Conservation (phyloP, 305 asterid genomes). For the Fraxinus greggii region DNA sequence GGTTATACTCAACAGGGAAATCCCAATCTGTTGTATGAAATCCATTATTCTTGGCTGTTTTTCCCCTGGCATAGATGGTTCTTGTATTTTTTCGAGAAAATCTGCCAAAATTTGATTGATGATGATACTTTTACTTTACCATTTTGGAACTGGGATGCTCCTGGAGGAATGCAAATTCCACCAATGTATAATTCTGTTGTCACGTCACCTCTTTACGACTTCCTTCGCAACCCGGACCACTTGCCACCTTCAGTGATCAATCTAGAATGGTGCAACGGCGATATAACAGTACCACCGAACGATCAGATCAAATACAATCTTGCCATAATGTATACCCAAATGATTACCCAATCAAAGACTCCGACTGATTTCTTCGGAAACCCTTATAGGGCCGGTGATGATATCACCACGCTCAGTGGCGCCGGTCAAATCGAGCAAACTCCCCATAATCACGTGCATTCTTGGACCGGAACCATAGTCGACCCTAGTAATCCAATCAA, state of each 20-base stretch:
- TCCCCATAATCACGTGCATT: slow-evolving; percentile 41
- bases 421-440: slow-evolving; percentile 35
- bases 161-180: slow-evolving; percentile 39
- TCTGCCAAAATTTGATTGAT: slow-evolving; percentile 39
- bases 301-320: slow-evolving; percentile 7
- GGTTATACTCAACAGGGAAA: slow-evolving; percentile 20
- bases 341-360: slow-evolving; percentile 30
- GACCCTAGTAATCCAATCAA: slow-evolving; percentile 27
- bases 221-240: slow-evolving; percentile 32
- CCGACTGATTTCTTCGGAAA: slow-evolving; percentile 33
- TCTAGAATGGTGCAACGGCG: slow-evolving; percentile 28
- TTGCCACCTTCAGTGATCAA: slow-evolving; percentile 37
- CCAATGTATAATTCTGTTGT: slow-evolving; percentile 19
- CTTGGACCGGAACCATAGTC: slow-evolving; percentile 31
- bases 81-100: slow-evolving; percentile 48
- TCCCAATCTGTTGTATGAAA: background rate
- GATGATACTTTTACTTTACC: slow-evolving; percentile 50
- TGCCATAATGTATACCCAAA: slow-evolving; percentile 39
- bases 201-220: slow-evolving; percentile 28
- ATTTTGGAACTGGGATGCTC: slow-evolving; percentile 53
- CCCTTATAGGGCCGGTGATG: slow-evolving; percentile 37
- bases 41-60: slow-evolving; percentile 3
- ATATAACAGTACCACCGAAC: background rate
- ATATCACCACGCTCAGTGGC: slow-evolving; percentile 6
- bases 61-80: slow-evolving; percentile 31